Conservation (phyloP, 495 filamentous ascomycete species). For the Aspergillus sclerotioniger region DNA sequence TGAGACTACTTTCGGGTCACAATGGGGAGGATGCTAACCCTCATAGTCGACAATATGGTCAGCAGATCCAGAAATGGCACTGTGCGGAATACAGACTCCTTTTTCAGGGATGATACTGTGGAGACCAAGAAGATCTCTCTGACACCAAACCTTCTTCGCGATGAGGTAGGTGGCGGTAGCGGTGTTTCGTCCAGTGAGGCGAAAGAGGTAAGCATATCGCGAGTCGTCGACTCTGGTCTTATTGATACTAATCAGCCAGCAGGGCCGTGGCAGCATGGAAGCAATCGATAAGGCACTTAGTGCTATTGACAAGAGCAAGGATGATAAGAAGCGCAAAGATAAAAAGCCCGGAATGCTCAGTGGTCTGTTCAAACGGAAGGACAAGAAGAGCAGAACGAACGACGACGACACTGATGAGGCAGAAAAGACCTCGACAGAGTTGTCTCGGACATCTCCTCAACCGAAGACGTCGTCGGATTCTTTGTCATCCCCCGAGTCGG, state of each 20-base stretch:
- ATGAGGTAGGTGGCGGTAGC: constrained; percentile 61
- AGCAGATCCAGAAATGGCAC: constrained; percentile 79
- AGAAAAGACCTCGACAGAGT: constrained; percentile 61
- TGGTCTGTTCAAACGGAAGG: constrained; percentile 92
- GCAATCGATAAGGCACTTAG: constrained; percentile 50
- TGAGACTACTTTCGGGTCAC: constrained; percentile 15
- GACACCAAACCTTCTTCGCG: constrained; percentile 89
- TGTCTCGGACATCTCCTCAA: constrained; percentile 49
- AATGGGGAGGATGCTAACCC: neutral
- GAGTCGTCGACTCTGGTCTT: constrained; percentile 24
- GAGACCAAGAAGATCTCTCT: constrained; percentile 98
- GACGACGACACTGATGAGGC: constrained; percentile 65
- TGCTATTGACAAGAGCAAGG: constrained; percentile 57
- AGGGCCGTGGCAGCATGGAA: constrained; percentile 47
- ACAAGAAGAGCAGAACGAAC: constrained; percentile 72
- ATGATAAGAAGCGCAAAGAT: constrained; percentile 85
- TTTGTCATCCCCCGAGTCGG: constrained; percentile 22
- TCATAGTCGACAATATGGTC: constrained; percentile 50
- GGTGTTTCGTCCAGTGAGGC: constrained; percentile 60
- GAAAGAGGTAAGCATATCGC: constrained; percentile 52
- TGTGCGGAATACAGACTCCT: constrained; percentile 85
- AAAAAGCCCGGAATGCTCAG: constrained; percentile 91
- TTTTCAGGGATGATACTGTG: constrained; percentile 93
- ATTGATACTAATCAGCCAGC: constrained; percentile 33
- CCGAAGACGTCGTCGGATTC: constrained; percentile 53